phyloP scores from a whole-genome alignment of 2,329 filamentous ascomycete genomes.

The Didymellaceae sp. region DNA sequence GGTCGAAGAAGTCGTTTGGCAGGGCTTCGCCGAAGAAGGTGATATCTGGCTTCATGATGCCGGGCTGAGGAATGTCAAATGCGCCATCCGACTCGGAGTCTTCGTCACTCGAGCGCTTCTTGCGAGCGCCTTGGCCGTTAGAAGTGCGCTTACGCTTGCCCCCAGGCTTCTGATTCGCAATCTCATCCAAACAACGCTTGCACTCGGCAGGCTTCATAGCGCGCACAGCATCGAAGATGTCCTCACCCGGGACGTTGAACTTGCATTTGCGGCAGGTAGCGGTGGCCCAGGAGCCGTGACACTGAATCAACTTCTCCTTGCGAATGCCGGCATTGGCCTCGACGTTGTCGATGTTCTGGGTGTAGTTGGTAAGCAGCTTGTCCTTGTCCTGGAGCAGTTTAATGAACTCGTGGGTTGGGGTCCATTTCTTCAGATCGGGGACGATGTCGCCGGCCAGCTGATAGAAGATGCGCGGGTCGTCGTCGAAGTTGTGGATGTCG shows the following conservation, averaged over 20 bases:
- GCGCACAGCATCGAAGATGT: slow-evolving; percentile 80
- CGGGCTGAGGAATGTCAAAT: slow-evolving; percentile 70
- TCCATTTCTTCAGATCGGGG: slow-evolving; percentile 78
- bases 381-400: slow-evolving; percentile 83
- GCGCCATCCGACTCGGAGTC: slow-evolving; percentile 65
- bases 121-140: slow-evolving; percentile 51
- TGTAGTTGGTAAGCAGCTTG: slow-evolving; percentile 95
- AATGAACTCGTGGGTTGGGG: slow-evolving; percentile 94
- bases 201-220: slow-evolving; percentile 80
- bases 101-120: slow-evolving; percentile 59
- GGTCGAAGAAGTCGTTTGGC: slow-evolving; percentile 79
- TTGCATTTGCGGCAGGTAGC: slow-evolving; percentile 87
- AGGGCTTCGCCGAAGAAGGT: slow-evolving; percentile 96
- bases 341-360: slow-evolving; percentile 98
- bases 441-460: slow-evolving; percentile 89
- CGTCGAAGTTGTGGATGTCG: slow-evolving; percentile 83
- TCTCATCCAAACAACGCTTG: slow-evolving; percentile 67
- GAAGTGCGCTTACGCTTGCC: slow-evolving; percentile 61
- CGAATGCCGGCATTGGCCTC: slow-evolving; percentile 85
- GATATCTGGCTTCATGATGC: slow-evolving; percentile 95
- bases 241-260: slow-evolving; percentile 74
- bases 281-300: slow-evolving; percentile 93
- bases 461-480: slow-evolving; percentile 90
- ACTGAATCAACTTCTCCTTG: slow-evolving; percentile 86
- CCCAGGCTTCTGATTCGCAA: slow-evolving; percentile 56